Base-by-base conservation (phyloP, 2,329 filamentous ascomycete genomes). In the Tricladium varicosporioides region DNA sequence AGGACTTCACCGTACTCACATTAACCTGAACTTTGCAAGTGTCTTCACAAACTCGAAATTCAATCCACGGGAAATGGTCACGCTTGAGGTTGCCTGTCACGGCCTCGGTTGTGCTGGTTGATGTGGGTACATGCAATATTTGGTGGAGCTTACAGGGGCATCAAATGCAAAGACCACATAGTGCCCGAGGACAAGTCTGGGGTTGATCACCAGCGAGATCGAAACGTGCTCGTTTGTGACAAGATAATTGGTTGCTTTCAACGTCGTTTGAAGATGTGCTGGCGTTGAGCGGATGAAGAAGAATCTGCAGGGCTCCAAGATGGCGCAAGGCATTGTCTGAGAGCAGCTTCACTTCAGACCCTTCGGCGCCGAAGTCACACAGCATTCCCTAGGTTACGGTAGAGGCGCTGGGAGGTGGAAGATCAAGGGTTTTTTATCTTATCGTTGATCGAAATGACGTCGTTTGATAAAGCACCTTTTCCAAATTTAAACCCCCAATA, bases 231-330 rank as follows among this genome's bases (percentile, higher is more conserved):
- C 16, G 14, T 19, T 19, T 48, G 5, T n/a, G 2, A 40, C 8
- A 15, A 1, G 54, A 18, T 63, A 59, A 61, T 61, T 63, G 61
- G 61, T 18, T 52, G 40, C 1, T 14, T 11, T 55, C 27, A 51
- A 63, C 61, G 59, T 52, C 61, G 40, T 56, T 16, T 51, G 42
- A 43, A 27, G n/a, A 33, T n/a, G n/a, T n/a, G 36, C 36, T 40
- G 36, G 36, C 14, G 8, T 33, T 42, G 8, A 8, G n/a, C 16
- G 27, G 11, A 11, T 7, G 36, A 16, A 40, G 16, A 32, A 19
- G 11, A 16, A 33, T 48, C 8, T 27, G 5, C 27, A 15, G 18
- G 22, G 22, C 22, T 4, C 7, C 22, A 7, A 27, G 22, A 27
- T 27, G 22, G 22, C 22, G 22, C 22, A 27, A 27, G 22, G 22